phyloP scores from a whole-genome alignment of 345 rosid genomes.

The Ceriops tagal region DNA sequence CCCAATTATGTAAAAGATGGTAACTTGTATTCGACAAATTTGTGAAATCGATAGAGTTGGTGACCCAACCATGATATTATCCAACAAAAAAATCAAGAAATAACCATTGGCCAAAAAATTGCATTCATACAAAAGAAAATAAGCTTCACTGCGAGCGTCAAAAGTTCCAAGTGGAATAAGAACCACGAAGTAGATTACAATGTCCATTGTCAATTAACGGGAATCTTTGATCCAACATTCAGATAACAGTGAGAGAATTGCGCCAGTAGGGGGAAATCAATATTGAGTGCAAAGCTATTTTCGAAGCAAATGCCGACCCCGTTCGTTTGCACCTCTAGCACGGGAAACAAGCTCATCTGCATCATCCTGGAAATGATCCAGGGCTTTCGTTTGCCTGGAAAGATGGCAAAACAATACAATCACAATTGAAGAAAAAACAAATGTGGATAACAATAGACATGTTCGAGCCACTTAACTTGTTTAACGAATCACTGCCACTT shows the following conservation, averaged over 20 bases:
- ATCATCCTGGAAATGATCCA: slow-evolving; percentile 60
- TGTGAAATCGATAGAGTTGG: too few species aligned
- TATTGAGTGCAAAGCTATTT: slow-evolving; percentile 39
- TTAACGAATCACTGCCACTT: neutral
- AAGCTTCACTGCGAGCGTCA: too few species aligned
- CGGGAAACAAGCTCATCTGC: slow-evolving; percentile 63
- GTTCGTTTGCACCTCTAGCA: slow-evolving; percentile 54
- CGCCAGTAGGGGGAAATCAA: neutral
- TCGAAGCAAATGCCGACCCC: slow-evolving; percentile 60
- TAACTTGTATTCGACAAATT: too few species aligned
- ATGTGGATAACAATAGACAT: too few species aligned
- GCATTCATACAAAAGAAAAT: too few species aligned
- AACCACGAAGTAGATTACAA: neutral
- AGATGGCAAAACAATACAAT: neutral
- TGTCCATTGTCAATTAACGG: neutral
- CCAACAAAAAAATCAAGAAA: too few species aligned
- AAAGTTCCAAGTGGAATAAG: too few species aligned
- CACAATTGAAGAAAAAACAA: too few species aligned
- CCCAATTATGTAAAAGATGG: too few species aligned
- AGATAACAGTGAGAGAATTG: neutral
- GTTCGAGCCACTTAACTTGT: too few species aligned
- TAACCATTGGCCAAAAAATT: too few species aligned
- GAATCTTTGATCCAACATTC: neutral
- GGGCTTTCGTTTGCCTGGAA: slow-evolving; percentile 64
- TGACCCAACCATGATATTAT: too few species aligned